Conservation (phyloP, 768 basidiomycete species). For the Dendrothele bispora region DNA sequence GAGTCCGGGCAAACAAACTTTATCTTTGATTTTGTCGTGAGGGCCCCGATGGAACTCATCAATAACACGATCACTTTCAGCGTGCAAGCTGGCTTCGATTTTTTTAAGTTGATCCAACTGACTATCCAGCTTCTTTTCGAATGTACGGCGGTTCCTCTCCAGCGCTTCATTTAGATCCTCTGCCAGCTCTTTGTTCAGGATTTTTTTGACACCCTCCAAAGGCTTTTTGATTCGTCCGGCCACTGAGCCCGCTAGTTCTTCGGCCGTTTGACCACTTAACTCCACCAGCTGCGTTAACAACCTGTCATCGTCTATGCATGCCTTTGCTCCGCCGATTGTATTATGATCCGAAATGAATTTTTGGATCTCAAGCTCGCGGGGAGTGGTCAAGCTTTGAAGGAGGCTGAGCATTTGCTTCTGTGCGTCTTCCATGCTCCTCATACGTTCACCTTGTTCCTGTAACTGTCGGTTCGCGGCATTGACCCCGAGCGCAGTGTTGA, state of each 20-base stretch:
- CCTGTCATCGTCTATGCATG: constrained; percentile 30
- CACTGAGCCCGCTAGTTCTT: constrained; percentile 1
- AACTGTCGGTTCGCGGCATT: constrained; percentile 33
- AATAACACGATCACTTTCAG: constrained; percentile 39
- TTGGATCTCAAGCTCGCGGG: constrained; percentile 36
- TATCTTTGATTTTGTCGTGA: constrained; percentile 44
- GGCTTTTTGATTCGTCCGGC: constrained; percentile 25
- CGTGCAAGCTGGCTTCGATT: constrained; percentile 14
- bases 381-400: constrained; percentile 38
- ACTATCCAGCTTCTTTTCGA: constrained; percentile 46
- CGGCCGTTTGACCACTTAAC: constrained; percentile 29
- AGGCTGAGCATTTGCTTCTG: constrained; percentile 35
- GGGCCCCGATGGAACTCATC: constrained; percentile 38
- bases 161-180: constrained; percentile 39
- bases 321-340: constrained; percentile 39
- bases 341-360: constrained; percentile 36
- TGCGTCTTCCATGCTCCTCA: constrained; percentile 23
- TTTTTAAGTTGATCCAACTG: constrained; percentile 40
- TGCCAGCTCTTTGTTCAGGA: constrained; percentile 30
- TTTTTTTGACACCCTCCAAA: constrained; percentile 24
- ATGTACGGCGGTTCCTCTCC: constrained; percentile 37
- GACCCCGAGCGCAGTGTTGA: constrained; percentile 38
- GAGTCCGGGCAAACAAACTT: constrained; percentile 23
- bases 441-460: constrained; percentile 15
- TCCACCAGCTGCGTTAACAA: constrained; percentile 29